phyloP scores from a whole-genome alignment of 495 filamentous ascomycete genomes.

The Talaromyces liani region DNA sequence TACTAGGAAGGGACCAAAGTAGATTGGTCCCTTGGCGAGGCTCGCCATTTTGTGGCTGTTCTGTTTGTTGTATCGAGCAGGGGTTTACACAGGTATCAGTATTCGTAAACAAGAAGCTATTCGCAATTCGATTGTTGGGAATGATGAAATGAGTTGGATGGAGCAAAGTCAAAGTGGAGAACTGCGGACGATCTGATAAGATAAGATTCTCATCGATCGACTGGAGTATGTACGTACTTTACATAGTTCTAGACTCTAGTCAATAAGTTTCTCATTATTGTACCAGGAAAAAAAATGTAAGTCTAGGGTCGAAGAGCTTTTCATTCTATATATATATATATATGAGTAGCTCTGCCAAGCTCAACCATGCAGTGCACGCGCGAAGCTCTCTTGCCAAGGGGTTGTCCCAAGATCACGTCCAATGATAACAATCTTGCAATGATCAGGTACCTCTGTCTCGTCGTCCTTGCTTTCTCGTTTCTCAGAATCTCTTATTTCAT shows the following conservation, averaged over 20 bases:
- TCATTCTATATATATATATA: too few species aligned
- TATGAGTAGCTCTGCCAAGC: too few species aligned
- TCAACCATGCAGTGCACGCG: conserved; percentile 13
- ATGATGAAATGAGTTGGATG: neutral
- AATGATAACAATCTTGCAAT: conserved; percentile 76
- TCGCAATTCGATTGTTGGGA: too few species aligned
- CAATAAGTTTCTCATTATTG: neutral
- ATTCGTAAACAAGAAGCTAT: too few species aligned
- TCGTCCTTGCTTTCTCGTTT: conserved; percentile 22
- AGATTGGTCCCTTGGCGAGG: conserved; percentile 28
- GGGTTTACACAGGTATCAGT: too few species aligned
- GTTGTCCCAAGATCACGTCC: conserved; percentile 51
- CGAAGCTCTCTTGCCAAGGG: conserved; percentile 29
- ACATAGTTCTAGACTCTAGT: neutral
- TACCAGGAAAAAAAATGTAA: too few species aligned
- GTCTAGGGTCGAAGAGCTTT: too few species aligned
- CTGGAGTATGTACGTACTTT: too few species aligned
- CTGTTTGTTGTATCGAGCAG: too few species aligned
- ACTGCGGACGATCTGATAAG: neutral
- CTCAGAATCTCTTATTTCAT: conserved; percentile 71
- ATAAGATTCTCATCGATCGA: neutral
- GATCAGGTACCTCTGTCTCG: conserved; percentile 10
- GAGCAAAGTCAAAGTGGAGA: neutral
- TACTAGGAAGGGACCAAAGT: conserved; percentile 41
- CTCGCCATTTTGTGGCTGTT: conserved; percentile 3